phyloP scores from a whole-genome alignment of 2,329 filamentous ascomycete genomes.

The Aspergillus sojae region DNA sequence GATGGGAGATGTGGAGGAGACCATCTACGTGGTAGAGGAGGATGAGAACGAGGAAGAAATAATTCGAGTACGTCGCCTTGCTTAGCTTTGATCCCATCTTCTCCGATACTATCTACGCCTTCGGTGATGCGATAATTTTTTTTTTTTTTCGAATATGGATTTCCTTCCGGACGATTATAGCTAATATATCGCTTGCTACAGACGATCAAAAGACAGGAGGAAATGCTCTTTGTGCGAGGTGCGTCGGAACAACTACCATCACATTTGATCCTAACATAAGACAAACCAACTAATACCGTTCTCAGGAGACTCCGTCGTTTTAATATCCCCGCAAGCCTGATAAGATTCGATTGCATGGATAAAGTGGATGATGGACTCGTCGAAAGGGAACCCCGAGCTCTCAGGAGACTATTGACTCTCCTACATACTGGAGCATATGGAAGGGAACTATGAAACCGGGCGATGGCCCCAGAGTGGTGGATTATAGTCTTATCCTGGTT shows the following conservation, averaged over 20 bases:
- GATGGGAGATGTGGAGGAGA: slow-evolving; percentile 94
- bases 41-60: slow-evolving; percentile 75
- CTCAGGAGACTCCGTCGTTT: slow-evolving; percentile 70
- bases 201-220: slow-evolving; percentile 95
- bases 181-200: slow-evolving; percentile 39
- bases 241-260: slow-evolving; percentile 33
- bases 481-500: neutral
- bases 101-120: neutral
- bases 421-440: slow-evolving; percentile 13
- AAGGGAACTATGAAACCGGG: slow-evolving; percentile 14
- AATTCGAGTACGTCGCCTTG: slow-evolving; percentile 62
- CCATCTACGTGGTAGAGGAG: slow-evolving; percentile 90
- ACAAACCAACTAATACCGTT: slow-evolving; percentile 21
- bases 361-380: neutral
- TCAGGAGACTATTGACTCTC: slow-evolving; percentile 14
- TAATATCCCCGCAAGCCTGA: slow-evolving; percentile 66
- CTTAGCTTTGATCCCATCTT: neutral
- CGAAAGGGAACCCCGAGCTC: neutral
- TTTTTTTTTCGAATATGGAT: neutral
- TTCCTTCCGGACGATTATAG: neutral
- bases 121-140: neutral
- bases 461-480: slow-evolving; percentile 5
- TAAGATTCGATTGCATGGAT: slow-evolving; percentile 7
- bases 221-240: slow-evolving; percentile 99
- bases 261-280: neutral